Base-by-base conservation (phyloP, 169 alveolate species). In the Plasmodium coatneyi region DNA sequence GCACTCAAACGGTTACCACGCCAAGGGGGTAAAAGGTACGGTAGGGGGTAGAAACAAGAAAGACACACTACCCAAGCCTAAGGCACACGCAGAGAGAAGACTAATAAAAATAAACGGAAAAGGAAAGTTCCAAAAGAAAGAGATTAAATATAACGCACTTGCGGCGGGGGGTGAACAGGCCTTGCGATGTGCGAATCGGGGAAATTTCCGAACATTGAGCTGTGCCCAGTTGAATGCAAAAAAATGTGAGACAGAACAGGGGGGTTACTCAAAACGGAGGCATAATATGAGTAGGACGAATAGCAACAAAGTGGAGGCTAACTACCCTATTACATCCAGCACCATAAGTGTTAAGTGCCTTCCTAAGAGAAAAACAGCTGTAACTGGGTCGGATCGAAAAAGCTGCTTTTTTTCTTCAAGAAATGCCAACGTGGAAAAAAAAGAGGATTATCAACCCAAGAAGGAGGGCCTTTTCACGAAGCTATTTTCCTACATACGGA, bases 401-500 rank as follows among this genome's bases (percentile, higher is more conserved):
- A 84, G 78, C 28, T 72, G 79, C 60, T 36, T 25, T 5, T 39
- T 22, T 84, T 84, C 78, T 22, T 34, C 80, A 66, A 66, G 34
- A 1, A 82, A 82, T 36, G 19, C 32, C 7, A n/a, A 46, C 14
- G 39, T 6, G 22, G 30, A 6, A 46, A 76, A 84, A 84, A 84
- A 49, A 25, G 60, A 22, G 36, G 78, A 60, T 84, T 7, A 49
- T 49, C 25, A 74, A 16, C 39, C 78, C 28, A 79, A 54, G 32
- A 79, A 30, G 54, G 60, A 84, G 25, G 78, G 52, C 66, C 52
- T 84, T 14, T 84, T 84, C 66, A 28, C 79, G 16, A 84, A 84
- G 78, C 30, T 84, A 7, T 84, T 84, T 46, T 84, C 84, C 22
- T 84, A 72, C 78, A 84, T 84, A 84, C 72, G 66, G 66, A 84